These are phyloP conservation scores for Phaeodactylum tricornutum DNA, from an alignment of 108 stramenopile genomes.

Conservation along the genomic window DNA sequence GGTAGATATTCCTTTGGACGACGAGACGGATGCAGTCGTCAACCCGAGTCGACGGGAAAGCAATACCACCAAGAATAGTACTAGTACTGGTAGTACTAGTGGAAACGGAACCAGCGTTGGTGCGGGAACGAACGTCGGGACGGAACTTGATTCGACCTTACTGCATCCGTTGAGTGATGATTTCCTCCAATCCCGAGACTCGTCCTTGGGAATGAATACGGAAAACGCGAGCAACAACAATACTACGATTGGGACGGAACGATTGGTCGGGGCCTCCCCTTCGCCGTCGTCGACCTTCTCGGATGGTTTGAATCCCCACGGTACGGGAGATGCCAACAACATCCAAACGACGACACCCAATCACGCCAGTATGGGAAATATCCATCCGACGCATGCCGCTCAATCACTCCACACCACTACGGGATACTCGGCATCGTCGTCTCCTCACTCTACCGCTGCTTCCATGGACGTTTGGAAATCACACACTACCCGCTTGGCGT, in stretches of 20 bases:
- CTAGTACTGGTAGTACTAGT: no score
- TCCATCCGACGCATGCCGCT: neutral
- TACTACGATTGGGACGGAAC: neutral
- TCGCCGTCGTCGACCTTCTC: constrained; percentile 4
- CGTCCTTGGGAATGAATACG: neutral
- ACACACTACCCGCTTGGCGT: constrained; percentile 28
- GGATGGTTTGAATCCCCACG: neutral
- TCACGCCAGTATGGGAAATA: neutral
- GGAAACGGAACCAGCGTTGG: no score
- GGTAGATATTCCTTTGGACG: constrained; percentile 1
- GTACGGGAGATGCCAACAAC: constrained; percentile 6
- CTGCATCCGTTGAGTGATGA: neutral
- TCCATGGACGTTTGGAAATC: constrained; percentile 16
- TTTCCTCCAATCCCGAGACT: neutral
- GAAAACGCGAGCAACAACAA: neutral
- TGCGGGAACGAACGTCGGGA: no score
- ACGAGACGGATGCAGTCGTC: neutral
- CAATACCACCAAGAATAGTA: neutral
- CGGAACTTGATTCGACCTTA: neutral
- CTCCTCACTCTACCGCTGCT: constrained; percentile 7
- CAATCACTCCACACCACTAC: neutral
- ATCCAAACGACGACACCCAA: neutral
- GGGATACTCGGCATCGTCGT: constrained; percentile 4
- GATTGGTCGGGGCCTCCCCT: neutral
- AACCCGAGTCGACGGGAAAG: neutral